Percentiles rank a stretch among this genome's conserved stretches.
phyloP scores from a whole-genome alignment of 78 protist genomes.

The Thecamonas trahens region DNA sequence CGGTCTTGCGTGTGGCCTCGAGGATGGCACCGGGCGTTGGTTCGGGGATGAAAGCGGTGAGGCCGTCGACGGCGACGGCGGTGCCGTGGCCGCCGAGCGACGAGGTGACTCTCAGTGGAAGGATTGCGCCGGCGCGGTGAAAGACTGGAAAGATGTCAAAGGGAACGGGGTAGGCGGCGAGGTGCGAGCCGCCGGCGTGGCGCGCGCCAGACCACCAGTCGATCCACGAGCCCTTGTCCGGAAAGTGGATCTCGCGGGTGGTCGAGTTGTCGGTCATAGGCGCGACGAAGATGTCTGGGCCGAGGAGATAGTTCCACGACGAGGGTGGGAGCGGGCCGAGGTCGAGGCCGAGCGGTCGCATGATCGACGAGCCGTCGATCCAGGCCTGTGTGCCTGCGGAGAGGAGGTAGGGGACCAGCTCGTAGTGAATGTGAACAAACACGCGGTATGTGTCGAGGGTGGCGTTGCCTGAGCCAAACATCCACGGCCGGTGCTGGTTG shows the following conservation, averaged over 20 bases:
- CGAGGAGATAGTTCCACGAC: background rate
- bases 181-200: background rate
- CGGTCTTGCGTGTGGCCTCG: too few relatives aligned
- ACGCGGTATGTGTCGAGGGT: conserved; percentile 1
- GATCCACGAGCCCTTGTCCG: background rate
- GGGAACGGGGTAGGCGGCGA: background rate
- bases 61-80: background rate
- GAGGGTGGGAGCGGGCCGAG: background rate
- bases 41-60: too few relatives aligned
- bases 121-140: background rate
- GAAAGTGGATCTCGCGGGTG: background rate
- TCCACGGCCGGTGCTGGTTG: conserved; percentile 18
- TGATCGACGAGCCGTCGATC: background rate
- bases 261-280: background rate
- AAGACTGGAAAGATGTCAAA: background rate
- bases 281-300: background rate
- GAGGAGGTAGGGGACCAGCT: conserved; percentile 5
- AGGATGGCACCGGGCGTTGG: too few relatives aligned
- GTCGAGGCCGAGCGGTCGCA: background rate
- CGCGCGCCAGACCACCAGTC: background rate
- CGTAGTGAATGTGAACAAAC: background rate
- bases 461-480: background rate
- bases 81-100: background rate
- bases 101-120: background rate
- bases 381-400: background rate